Conservation (phyloP, 305 asterid genomes). For the Ruellia speciosa region DNA sequence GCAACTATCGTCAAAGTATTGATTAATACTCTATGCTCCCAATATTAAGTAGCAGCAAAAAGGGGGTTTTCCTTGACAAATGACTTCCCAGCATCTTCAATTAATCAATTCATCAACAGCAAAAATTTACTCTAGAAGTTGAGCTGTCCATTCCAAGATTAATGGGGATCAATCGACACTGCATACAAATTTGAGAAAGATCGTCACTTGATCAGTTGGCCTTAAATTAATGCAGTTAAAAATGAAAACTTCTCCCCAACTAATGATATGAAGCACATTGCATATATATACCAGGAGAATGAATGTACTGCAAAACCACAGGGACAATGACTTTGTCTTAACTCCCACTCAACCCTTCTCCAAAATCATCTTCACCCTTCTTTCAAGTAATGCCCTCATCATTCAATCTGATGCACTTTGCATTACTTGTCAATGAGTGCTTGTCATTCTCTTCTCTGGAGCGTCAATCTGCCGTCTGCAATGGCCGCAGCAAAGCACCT, state of each 20-base stretch:
- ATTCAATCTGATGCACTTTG: constrained; percentile 15
- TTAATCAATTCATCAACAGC: not conserved
- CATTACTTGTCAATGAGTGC: not conserved
- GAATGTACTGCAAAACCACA: no score
- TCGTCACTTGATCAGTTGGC: no score
- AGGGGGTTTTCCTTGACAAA: not conserved
- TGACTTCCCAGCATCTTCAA: constrained; percentile 2
- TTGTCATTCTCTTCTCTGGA: not conserved
- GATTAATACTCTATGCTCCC: no score
- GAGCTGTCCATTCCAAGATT: not conserved
- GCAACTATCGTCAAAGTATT: no score
- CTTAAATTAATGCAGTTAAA: no score
- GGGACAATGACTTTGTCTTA: constrained; percentile 46
- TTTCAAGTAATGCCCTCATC: constrained; percentile 22
- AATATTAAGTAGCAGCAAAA: no score
- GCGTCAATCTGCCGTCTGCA: no score
- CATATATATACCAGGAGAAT: no score
- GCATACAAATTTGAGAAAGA: no score
- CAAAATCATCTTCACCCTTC: constrained; percentile 25
- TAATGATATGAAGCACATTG: no score
- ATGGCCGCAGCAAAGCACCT: constrained; percentile 40
- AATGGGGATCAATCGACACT: no score
- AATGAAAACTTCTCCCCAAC: no score
- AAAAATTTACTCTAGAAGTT: not conserved
- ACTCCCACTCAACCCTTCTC: constrained; percentile 53